Conservation (phyloP, 2,329 filamentous ascomycete genomes). For the Chaetomiaceae sp. region DNA sequence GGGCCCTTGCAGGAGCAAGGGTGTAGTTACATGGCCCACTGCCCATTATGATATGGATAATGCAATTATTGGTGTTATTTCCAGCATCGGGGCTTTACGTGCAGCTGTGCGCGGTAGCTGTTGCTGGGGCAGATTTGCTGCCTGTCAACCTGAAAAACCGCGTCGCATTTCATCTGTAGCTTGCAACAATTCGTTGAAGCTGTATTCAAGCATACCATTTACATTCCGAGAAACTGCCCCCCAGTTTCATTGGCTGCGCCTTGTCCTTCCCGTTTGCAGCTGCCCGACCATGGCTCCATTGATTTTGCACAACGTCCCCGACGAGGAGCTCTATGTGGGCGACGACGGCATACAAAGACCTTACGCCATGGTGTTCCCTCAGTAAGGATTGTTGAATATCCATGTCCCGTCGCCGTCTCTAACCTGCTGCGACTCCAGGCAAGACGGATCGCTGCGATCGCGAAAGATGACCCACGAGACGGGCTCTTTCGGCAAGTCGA, state of each 20-base stretch:
- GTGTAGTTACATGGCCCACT: background rate
- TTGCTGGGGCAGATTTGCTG: slow-evolving; percentile 16
- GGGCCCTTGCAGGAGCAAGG: background rate
- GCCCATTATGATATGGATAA: background rate
- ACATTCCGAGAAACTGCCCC: background rate
- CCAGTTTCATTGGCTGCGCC: background rate
- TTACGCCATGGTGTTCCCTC: slow-evolving; percentile 62
- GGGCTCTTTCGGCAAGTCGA: slow-evolving; percentile 65
- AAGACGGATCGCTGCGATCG: slow-evolving; percentile 49
- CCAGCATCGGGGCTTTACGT: background rate
- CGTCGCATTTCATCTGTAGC: slow-evolving; percentile 15
- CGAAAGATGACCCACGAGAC: slow-evolving; percentile 55
- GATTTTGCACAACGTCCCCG: slow-evolving; percentile 64
- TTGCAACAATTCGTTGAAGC: background rate
- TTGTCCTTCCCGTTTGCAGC: background rate
- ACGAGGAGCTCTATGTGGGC: slow-evolving; percentile 62
- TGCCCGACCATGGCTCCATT: slow-evolving; percentile 53
- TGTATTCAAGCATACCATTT: background rate
- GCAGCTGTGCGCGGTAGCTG: slow-evolving; percentile 1
- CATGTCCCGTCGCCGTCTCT: background rate
- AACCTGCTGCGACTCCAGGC: slow-evolving; percentile 35
- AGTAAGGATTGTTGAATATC: slow-evolving; percentile 36
- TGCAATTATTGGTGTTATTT: slow-evolving; percentile 1
- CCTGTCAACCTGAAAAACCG: slow-evolving; percentile 16
- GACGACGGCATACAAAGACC: slow-evolving; percentile 62